phyloP scores from a whole-genome alignment of 2,329 filamentous ascomycete genomes.

The Scortechinia acanthostroma region DNA sequence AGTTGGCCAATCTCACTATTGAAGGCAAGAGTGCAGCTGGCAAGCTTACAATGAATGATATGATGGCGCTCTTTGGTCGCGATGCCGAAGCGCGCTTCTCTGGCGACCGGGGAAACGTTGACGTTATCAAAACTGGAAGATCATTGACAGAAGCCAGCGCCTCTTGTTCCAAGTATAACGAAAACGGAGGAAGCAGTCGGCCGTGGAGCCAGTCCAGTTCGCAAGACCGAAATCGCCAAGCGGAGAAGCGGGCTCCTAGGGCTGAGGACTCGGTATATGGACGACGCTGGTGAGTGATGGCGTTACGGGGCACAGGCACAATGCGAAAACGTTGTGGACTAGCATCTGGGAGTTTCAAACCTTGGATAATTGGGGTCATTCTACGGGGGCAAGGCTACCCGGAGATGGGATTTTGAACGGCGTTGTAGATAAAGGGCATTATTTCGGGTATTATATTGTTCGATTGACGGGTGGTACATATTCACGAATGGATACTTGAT shows the following conservation, averaged over 20 bases:
- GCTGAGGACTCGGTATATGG: not conserved
- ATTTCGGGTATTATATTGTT: too few species aligned
- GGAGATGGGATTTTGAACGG: too few species aligned
- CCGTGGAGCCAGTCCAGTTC: not conserved
- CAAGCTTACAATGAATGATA: conserved; percentile 58
- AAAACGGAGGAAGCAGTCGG: not conserved
- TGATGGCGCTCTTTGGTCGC: conserved; percentile 52
- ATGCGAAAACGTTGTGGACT: too few species aligned
- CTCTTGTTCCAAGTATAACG: not conserved
- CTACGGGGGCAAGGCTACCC: too few species aligned
- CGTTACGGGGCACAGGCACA: too few species aligned
- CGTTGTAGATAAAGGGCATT: too few species aligned
- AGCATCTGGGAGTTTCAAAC: too few species aligned
- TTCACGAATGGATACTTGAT: too few species aligned
- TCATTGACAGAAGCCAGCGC: not conserved
- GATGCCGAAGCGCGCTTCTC: conserved; percentile 39
- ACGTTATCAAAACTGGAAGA: too few species aligned
- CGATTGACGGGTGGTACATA: too few species aligned
- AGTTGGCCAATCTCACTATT: conserved; percentile 54
- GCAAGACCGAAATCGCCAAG: not conserved
- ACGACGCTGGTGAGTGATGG: conserved; percentile 1
- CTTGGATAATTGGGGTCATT: too few species aligned
- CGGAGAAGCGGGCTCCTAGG: not conserved
- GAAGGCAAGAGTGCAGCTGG: conserved; percentile 47
- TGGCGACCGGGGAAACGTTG: conserved; percentile 16